Evolutionary conservation across 176 grass and related monocot genomes (phyloP), one percentile per base, ranked within the genome.

Genomic region (Oryza glaberrima): DNA sequence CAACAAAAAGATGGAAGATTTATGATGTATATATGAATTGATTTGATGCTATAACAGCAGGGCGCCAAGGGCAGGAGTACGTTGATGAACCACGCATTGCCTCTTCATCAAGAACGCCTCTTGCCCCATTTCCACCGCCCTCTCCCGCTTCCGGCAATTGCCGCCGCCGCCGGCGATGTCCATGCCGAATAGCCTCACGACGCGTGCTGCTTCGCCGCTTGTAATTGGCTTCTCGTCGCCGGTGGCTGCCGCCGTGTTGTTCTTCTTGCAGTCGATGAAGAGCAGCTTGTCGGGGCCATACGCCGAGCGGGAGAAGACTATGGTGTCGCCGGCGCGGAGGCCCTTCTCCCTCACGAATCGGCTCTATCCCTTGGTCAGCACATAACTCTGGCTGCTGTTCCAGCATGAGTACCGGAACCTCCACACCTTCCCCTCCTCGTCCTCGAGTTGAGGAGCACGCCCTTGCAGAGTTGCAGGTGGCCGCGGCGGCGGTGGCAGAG

Each of bases 381-480:
- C 96, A 76, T 98, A 98, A 88, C 96, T 98, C 89, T 98, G 96
- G 85, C 96, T 98, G 76, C 96, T 98, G 77, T 90, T 93, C 96
- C 93, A 98, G 80, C 94, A 98, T 3, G 91, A 96, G 87, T 96
- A 96, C 20, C 94, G 35, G 87, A 95, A 95, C 13, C 83, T 71
- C 94, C 94, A 95, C 61, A 98, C 90, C 73, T 95, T 98, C 2
- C 93, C 95, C 16, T 79, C 76, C 19, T 84, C 87, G 81, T 98
- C 95, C 82, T 98, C 95, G 69, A 98, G 79, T 95, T 95, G 69
- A 98, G 84, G 26, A 98, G 87, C 85, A 98, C 79, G 9, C 93
- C 95, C 40, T 90, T 91, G 32, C 87, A 81, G 4, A 25, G 23
- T 25, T 25, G 23, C 23, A 25, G 23, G 23, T 25, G 23, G 23